phyloP scores from a whole-genome alignment of 2,329 filamentous ascomycete species.

The Neurospora sp. region DNA sequence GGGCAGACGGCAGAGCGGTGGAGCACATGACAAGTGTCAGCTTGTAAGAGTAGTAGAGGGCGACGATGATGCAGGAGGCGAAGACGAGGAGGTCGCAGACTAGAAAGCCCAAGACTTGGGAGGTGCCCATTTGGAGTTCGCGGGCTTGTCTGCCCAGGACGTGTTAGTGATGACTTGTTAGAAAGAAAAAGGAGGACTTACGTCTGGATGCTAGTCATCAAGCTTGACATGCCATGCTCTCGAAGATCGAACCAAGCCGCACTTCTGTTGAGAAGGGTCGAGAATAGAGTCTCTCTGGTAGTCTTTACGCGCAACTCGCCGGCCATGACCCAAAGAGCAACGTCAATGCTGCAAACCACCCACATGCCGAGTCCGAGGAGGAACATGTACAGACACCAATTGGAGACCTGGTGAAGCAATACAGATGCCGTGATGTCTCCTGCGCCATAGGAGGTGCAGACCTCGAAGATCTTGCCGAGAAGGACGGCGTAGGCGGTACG shows the following conservation, averaged over 20 bases:
- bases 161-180: not conserved
- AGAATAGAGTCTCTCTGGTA: constrained; percentile 57
- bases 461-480: constrained; percentile 65
- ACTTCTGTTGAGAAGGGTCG: constrained; percentile 58
- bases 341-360: constrained; percentile 56
- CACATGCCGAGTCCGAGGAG: constrained; percentile 56
- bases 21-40: constrained; percentile 72
- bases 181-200: constrained; percentile 31
- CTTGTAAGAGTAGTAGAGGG: constrained; percentile 74
- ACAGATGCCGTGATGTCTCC: constrained; percentile 37
- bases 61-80: constrained; percentile 56
- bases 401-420: constrained; percentile 46
- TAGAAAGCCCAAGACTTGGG: constrained; percentile 67
- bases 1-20: constrained; percentile 57
- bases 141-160: constrained; percentile 55
- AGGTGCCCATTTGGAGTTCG: constrained; percentile 72
- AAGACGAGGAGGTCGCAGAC: constrained; percentile 56
- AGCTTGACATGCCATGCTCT: constrained; percentile 59
- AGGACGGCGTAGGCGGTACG: constrained; percentile 59
- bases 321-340: constrained; percentile 64
- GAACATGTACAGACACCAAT: constrained; percentile 53
- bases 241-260: constrained; percentile 75
- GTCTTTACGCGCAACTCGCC: constrained; percentile 69
- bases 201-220: constrained; percentile 66
- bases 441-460: constrained; percentile 56